phyloP scores from a whole-genome alignment of 2,329 filamentous ascomycete genomes.

The Colletotrichum melonis region DNA sequence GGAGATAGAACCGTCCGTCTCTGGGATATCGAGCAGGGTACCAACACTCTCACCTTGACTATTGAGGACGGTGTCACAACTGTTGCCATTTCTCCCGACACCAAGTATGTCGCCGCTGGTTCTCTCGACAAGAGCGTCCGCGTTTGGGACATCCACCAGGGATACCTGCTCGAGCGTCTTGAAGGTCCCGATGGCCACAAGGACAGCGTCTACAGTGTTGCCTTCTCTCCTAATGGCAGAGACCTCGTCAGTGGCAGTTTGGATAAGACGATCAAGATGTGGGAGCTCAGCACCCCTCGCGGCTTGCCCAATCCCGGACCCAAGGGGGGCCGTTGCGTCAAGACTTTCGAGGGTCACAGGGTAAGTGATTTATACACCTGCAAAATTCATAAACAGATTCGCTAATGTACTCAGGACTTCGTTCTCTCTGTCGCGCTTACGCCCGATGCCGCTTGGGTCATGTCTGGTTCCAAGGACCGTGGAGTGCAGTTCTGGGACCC shows the following conservation, averaged over 20 bases:
- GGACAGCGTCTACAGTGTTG: conserved; percentile 96
- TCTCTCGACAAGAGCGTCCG: conserved; percentile 97
- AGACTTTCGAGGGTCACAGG: conserved; percentile 97
- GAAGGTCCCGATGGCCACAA: conserved; percentile 96
- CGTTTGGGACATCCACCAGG: conserved; percentile 92
- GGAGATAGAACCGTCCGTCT: conserved; percentile 94
- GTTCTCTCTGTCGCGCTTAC: conserved; percentile 96
- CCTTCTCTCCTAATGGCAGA: conserved; percentile 92
- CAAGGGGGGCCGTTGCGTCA: conserved; percentile 92
- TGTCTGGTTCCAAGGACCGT: conserved; percentile 96
- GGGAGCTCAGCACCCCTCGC: conserved; percentile 85
- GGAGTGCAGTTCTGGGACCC: conserved; percentile 99
- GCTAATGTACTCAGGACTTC: conserved; percentile 76
- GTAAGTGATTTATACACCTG: conserved; percentile 57
- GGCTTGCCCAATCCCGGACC: conserved; percentile 73
- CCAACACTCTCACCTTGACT: conserved; percentile 84
- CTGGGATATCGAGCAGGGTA: conserved; percentile 92
- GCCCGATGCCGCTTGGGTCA: conserved; percentile 93
- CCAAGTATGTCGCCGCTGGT: conserved; percentile 92
- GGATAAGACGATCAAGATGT: conserved; percentile 99
- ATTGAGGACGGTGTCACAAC: conserved; percentile 99
- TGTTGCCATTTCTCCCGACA: conserved; percentile 96
- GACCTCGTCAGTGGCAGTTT: conserved; percentile 94
- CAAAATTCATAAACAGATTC: neutral
- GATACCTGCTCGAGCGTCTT: conserved; percentile 88